Conservation (phyloP, 2,329 filamentous ascomycete genomes). For the Xylaria sp. region DNA sequence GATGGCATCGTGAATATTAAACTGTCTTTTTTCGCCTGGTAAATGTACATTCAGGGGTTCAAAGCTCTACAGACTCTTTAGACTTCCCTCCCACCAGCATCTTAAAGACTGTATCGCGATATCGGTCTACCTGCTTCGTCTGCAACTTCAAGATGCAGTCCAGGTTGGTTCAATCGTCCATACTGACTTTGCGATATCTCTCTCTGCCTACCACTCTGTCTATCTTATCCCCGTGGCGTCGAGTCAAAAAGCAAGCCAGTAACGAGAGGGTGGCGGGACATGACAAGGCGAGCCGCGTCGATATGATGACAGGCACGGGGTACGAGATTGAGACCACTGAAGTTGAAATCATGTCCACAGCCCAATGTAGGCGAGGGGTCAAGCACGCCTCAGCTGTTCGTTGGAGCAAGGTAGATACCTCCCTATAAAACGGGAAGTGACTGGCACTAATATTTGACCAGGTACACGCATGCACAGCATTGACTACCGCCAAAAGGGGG, state of each 20-base stretch:
- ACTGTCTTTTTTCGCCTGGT: no score
- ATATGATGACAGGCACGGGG: not conserved
- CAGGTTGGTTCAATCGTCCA: constrained; percentile 44
- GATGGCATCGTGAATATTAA: no score
- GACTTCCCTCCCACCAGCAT: not conserved
- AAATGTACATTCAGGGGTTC: no score
- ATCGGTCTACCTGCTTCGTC: not conserved
- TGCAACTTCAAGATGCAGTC: constrained; percentile 52
- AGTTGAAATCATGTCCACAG: not conserved
- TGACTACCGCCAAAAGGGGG: constrained; percentile 33
- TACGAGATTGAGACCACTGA: not conserved
- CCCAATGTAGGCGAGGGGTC: not conserved
- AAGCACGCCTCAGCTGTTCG: constrained; percentile 20
- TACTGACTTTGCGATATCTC: constrained; percentile 48
- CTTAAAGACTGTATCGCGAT: not conserved
- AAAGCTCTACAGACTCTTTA: not conserved
- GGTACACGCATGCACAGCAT: constrained; percentile 25
- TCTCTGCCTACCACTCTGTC: constrained; percentile 35
- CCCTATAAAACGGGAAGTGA: not conserved
- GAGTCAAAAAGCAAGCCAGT: constrained; percentile 1
- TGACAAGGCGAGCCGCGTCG: constrained; percentile 11
- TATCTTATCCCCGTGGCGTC: constrained; percentile 27
- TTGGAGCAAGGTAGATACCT: constrained; percentile 27
- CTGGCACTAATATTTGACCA: constrained; percentile 7
- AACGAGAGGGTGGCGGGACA: constrained; percentile 16